Base-by-base conservation (phyloP, 1,139 yeast genomes). In the Nakaseomyces uthaithaninus region DNA sequence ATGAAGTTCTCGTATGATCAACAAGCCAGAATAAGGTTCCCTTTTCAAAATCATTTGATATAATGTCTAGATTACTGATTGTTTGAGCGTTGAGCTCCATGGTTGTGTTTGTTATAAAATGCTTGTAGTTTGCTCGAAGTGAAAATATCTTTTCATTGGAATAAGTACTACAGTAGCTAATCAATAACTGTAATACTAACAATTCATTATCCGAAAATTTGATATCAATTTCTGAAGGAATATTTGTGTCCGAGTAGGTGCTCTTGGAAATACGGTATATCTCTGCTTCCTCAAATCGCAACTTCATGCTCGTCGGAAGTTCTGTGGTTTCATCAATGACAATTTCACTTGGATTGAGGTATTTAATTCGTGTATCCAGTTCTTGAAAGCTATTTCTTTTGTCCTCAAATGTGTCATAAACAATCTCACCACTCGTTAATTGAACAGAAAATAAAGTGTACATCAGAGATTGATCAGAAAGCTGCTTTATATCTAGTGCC, bases 11-110 rank as follows among this genome's bases (percentile, higher is more conserved):
- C 0, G 97, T 84, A 47, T 81, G 89, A 57, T 89, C 84, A 46
- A 91, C 55, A 2, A 85, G 65, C 86, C 91, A 82, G 12, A 83
- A 61, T 14, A 91, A 62, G 0, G 95, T 77, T 0, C 96, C 97
- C 25, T 67, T 64, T 6, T 65, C 66, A 1, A 71, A 64, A 14
- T 63, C 60, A 46, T 77, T 76, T 0, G 91, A 75, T 51, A 85
- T 85, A 1, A 91, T 71, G 54, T 91, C 96, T 19, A 91, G 63
- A 30, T 83, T 75, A 25, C 71, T 68, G 5, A 91, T 52, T 0
- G 95, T 77, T 48, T 74, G 77, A 2, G 82, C 75, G 30, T 84
- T 80, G 24, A 91, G 60, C 2, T 75, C 60, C 93, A 89, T 84
- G 45, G 70, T 71, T 26, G 68, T 61, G 1, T 71, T 56, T 20